Base-by-base conservation (phyloP, 371 early-diverging fungal genomes). In the Apophysomyces variabilis region DNA sequence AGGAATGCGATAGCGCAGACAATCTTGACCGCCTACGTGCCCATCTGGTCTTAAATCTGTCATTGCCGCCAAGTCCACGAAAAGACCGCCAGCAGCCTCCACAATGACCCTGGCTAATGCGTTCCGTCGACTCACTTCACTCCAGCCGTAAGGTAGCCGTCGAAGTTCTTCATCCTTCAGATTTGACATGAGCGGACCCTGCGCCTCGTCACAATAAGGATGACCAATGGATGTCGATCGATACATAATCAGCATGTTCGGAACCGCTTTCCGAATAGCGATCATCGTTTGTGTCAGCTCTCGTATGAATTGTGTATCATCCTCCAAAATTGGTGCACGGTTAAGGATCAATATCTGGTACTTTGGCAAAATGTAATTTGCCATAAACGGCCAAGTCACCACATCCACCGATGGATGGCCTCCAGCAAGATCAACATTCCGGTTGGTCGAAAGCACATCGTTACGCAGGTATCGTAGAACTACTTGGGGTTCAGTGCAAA, bases 1-100 rank as follows among this genome's bases (percentile, higher is more conserved):
- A 2, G 89, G 89, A 21, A 87, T 86, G 74, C 87, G 87, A 68
- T 84, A 88, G 59, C 89, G 68, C 14, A 84, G 46, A 65, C 89
- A 88, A 61, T 88, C 89, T 6, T 76, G 77, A 32, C 82, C 80
- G 4, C 86, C 89, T 38, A 88, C 66, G 69, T 87, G 86, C 0
- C 85, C 89, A 72, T 88, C 89, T 0, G 85, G 83, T 59, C 87
- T 69, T 45, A 71, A 47, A 54, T 84, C 83, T 26, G 76, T 69
- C 75, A 86, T 71, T 2, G 79, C 73, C 37, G 83, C 89, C 13
- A 85, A 66, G 66, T 88, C 86, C 43, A 87, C 44, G 70, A 69
- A 88, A 18, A 88, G 61, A 3, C 89, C 89, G 7, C 89, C 89
- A 1, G 84, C 85, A 4, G 80, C 78, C 64, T 87, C 84, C 6